Evolutionary conservation across 371 early-diverging fungal species (phyloP), one percentile per base, ranked within the genome.

Genomic region (Chytridiales sp.): DNA sequence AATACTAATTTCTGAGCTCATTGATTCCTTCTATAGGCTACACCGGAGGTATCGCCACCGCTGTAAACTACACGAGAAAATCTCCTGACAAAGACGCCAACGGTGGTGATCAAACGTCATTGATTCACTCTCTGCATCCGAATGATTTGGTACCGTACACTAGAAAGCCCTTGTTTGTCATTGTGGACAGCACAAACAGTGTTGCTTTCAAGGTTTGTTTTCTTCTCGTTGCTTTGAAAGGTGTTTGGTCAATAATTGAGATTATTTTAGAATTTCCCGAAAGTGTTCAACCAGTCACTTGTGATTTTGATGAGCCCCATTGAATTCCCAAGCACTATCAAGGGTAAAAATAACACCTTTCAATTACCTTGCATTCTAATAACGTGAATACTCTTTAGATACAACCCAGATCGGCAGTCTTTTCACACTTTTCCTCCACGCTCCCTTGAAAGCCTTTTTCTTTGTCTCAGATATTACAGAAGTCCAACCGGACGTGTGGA

Each of bases 91-190:
- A 70, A 44, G 47, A 54, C 5, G n/a, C n/a, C n/a, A 51, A 32
- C 4, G 73, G 64, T 6, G 53, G 58, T 17, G 67, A 67, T 19
- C 67, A 72, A 36, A 61, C 62, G 21, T 54, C 74, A 4, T 41
- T 79, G 30, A 73, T 80, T 43, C 85, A 93, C 69, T 85, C 91
- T 29, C 71, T 95, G 29, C 91, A 94, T 66, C 94, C 95, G 3
- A 85, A 84, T 0, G 98, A 97, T 56, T 77, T 97, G 6, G 67
- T 93, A 1, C 96, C 98, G 0, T 94, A 90, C 58, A 92, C 94
- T 17, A 77, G 98, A 31, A 95, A 95, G 62, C 93, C 98, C 0
- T 64, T 97, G 59, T 94, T 95, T 59, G 68, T 95, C 3, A 85
- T 97, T 47, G 82, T 96, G 6, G 98, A 97, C 65, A 92, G 93